Evolutionary conservation across 2,329 filamentous ascomycete genomes (phyloP).

Genomic region (Colletotrichum plurivorum): DNA sequence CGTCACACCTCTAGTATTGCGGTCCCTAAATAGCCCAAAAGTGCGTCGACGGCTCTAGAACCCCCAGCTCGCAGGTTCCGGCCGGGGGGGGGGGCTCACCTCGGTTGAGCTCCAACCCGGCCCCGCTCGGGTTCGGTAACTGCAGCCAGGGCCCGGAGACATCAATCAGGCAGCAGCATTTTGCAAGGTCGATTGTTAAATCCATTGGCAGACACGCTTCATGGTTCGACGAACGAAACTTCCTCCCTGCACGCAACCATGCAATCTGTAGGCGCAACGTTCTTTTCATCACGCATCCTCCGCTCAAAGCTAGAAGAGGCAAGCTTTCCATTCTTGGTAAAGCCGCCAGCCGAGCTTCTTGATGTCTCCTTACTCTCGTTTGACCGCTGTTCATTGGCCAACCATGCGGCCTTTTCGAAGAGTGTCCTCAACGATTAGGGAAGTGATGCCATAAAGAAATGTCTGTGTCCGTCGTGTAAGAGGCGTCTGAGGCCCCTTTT

Average conservation of each 20-base stretch:
- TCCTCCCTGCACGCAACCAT: constrained; percentile 15
- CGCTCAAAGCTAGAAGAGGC: constrained; percentile 1
- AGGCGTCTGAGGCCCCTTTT: background rate
- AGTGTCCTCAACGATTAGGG: background rate
- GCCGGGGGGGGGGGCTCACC: no score
- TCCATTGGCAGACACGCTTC: background rate
- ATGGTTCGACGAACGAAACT: constrained; percentile 12
- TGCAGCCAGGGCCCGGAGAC: constrained; percentile 6
- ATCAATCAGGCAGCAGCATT: constrained; percentile 26
- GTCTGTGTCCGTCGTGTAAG: constrained; percentile 12
- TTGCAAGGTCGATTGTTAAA: constrained; percentile 2
- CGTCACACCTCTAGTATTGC: no score
- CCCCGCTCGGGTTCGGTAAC: background rate
- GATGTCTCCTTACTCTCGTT: no score
- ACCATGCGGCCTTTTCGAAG: background rate
- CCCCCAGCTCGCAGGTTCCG: background rate
- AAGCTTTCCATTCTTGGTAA: constrained; percentile 1
- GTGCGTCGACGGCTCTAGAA: no score
- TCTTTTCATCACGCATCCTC: constrained; percentile 3
- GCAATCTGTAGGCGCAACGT: constrained; percentile 13
- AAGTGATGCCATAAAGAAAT: constrained; percentile 25
- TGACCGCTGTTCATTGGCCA: background rate
- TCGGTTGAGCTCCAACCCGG: no score
- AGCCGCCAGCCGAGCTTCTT: no score
- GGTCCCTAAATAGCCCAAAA: no score